Evolutionary conservation across 2,329 filamentous ascomycete species (phyloP).

Genomic region (Xylaria sp.): DNA sequence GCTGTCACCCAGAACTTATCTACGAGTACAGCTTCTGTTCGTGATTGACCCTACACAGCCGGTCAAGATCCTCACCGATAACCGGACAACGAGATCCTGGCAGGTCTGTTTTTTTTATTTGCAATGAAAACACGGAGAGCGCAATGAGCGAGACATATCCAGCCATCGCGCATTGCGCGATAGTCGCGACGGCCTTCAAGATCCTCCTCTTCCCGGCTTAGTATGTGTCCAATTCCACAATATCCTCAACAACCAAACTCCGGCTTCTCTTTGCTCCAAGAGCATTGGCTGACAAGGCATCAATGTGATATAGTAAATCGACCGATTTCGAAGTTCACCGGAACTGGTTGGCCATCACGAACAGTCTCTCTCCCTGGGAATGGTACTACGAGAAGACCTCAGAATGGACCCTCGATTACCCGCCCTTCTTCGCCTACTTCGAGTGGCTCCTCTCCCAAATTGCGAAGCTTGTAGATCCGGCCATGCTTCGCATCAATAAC

Average conservation of each 20-base stretch:
- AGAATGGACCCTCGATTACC: constrained; percentile 99
- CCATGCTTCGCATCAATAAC: constrained; percentile 76
- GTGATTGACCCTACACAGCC: neutral
- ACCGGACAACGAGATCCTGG: neutral
- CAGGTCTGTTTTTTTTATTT: neutral
- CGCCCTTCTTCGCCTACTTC: constrained; percentile 95
- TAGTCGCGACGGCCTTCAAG: constrained; percentile 84
- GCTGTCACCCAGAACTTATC: neutral
- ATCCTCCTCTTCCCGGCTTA: constrained; percentile 90
- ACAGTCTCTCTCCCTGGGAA: constrained; percentile 76
- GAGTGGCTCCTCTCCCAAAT: constrained; percentile 86
- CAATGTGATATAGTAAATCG: constrained; percentile 64
- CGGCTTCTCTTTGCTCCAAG: neutral
- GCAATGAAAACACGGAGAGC: constrained; percentile 19
- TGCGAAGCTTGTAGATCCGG: constrained; percentile 70
- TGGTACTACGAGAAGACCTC: constrained; percentile 99
- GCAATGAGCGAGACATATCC: constrained; percentile 77
- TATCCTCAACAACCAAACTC: neutral
- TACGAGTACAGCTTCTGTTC: neutral
- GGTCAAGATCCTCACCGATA: neutral
- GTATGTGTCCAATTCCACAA: constrained; percentile 49
- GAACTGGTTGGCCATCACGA: constrained; percentile 95
- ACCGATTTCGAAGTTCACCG: constrained; percentile 98
- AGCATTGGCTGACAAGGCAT: neutral
- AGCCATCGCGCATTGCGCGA: constrained; percentile 79